phyloP scores from a whole-genome alignment of 2,329 filamentous ascomycete species.

The Trichophaea hybrida region DNA sequence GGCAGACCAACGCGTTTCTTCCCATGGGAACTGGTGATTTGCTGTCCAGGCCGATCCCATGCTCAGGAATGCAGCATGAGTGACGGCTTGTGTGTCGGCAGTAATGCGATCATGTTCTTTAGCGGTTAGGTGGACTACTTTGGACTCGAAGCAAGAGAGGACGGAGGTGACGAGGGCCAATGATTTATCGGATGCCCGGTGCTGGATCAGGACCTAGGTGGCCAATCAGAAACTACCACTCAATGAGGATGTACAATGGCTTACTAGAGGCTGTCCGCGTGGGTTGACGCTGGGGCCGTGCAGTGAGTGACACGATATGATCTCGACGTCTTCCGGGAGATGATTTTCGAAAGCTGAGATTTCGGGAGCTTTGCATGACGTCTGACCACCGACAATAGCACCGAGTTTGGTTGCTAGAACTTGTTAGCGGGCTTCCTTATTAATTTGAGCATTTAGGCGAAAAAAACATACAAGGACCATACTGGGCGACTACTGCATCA shows the following conservation, averaged over 20 bases:
- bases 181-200: slow-evolving; percentile 65
- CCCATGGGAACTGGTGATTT: slow-evolving; percentile 92
- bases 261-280: slow-evolving; percentile 73
- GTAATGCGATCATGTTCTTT: slow-evolving; percentile 91
- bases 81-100: slow-evolving; percentile 94
- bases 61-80: slow-evolving; percentile 86
- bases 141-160: slow-evolving; percentile 69
- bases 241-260: slow-evolving; percentile 9
- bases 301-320: slow-evolving; percentile 90
- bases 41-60: slow-evolving; percentile 98
- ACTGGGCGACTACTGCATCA: slow-evolving; percentile 70
- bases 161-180: slow-evolving; percentile 67
- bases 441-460: neutral
- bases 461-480: slow-evolving; percentile 67
- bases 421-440: neutral
- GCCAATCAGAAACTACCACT: neutral
- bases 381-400: slow-evolving; percentile 93
- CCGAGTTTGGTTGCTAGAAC: slow-evolving; percentile 73
- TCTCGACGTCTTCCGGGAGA: slow-evolving; percentile 76
- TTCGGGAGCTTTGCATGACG: slow-evolving; percentile 94
- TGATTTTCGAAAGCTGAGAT: slow-evolving; percentile 84
- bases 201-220: slow-evolving; percentile 62
- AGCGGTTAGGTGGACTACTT: slow-evolving; percentile 74
- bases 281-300: slow-evolving; percentile 86
- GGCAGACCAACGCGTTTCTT: slow-evolving; percentile 84